These are phyloP conservation scores for Brassica balearica DNA, from an alignment of 441 rosid species.

Conservation along the genomic window DNA sequence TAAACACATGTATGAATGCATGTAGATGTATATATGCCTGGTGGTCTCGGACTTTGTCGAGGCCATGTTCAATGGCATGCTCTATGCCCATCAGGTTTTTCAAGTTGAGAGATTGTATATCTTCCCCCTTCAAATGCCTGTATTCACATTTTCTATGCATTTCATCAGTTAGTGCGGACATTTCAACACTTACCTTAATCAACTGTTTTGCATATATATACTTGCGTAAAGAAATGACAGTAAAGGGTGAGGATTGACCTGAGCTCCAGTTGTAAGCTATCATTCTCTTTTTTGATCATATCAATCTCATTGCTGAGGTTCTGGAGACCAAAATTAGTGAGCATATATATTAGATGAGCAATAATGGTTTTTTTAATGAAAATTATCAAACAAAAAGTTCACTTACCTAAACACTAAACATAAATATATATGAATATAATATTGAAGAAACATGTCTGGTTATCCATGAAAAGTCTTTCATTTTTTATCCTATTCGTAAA, in stretches of 20 bases:
- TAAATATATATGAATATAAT: background rate
- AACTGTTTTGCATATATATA: background rate
- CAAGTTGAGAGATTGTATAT: slow-evolving; percentile 68
- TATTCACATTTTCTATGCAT: background rate
- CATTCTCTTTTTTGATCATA: slow-evolving; percentile 89
- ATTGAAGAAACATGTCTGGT: slow-evolving; percentile 5
- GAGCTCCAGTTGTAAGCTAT: slow-evolving; percentile 81
- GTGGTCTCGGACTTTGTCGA: slow-evolving; percentile 54
- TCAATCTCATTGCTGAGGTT: slow-evolving; percentile 85
- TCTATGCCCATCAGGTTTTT: slow-evolving; percentile 69
- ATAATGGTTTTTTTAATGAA: too few relatives aligned
- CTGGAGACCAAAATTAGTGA: slow-evolving; percentile 43
- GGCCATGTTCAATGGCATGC: slow-evolving; percentile 74
- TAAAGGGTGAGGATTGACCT: slow-evolving; percentile 51
- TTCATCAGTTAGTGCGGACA: background rate
- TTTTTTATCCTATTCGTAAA: background rate
- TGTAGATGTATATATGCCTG: slow-evolving; percentile 50
- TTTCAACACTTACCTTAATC: background rate
- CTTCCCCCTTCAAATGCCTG: slow-evolving; percentile 88
- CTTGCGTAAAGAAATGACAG: background rate
- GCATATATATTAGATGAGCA: slow-evolving; percentile 12
- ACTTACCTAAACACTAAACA: background rate
- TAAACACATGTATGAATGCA: background rate
- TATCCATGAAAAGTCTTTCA: slow-evolving; percentile 11
- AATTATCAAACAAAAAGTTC: background rate